A percentile compares a stretch with the other conserved stretches of the same genome.
Conservation (phyloP, 192 early-diverging fungal genomes). For the Oehlia diaphana region DNA sequence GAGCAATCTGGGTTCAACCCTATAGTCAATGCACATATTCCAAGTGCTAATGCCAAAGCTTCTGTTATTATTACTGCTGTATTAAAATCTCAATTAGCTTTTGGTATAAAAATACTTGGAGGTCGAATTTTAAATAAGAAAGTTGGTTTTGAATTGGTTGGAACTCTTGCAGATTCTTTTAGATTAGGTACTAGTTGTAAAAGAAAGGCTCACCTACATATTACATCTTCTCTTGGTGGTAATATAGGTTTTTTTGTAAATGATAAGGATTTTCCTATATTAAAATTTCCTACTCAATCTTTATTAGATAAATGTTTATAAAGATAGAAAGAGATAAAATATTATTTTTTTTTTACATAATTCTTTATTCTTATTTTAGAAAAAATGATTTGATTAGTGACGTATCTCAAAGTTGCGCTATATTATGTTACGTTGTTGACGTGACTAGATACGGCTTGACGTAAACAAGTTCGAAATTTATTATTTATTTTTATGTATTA, state of each 20-base stretch:
- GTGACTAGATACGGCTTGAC: too few relatives aligned
- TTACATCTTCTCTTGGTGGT: neutral
- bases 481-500: too few relatives aligned
- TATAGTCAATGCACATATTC: neutral
- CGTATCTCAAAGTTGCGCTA: too few relatives aligned
- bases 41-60: neutral
- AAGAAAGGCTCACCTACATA: too few relatives aligned
- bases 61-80: neutral
- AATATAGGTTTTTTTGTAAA: slow-evolving; percentile 18
- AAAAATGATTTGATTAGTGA: too few relatives aligned
- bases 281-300: neutral
- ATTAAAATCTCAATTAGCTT: slow-evolving; percentile 17
- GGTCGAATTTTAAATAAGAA: neutral
- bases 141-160: slow-evolving; percentile 3
- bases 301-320: too few relatives aligned
- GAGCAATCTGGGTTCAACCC: neutral
- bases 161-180: neutral
- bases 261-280: neutral
- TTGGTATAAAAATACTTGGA: neutral
- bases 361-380: too few relatives aligned
- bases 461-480: too few relatives aligned
- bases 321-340: too few relatives aligned
- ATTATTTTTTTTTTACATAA: too few relatives aligned
- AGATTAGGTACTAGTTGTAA: too few relatives aligned
- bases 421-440: too few relatives aligned